phyloP scores from a whole-genome alignment of 208 protist genomes.

The Trypanosoma avium region DNA sequence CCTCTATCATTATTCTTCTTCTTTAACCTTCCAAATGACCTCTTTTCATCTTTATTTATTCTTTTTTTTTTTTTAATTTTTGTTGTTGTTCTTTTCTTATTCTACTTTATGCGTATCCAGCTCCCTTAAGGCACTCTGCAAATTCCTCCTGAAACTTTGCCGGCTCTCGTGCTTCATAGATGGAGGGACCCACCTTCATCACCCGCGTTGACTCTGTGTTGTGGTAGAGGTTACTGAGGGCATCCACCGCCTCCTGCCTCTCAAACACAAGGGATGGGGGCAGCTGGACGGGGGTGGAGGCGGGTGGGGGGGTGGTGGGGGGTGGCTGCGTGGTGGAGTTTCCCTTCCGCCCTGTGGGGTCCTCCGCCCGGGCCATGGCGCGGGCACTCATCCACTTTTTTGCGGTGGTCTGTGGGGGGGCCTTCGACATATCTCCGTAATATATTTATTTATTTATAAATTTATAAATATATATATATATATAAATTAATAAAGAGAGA shows the following conservation, averaged over 20 bases:
- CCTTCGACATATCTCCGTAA: slow-evolving; percentile 22
- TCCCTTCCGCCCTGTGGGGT: slow-evolving; percentile 14
- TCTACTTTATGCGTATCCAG: slow-evolving; percentile 2
- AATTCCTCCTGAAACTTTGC: slow-evolving; percentile 31
- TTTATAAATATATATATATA: background rate
- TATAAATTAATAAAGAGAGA: background rate
- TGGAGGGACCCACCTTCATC: slow-evolving; percentile 15
- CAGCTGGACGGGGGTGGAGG: slow-evolving; percentile 30
- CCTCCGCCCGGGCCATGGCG: slow-evolving; percentile 16
- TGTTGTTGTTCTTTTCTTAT: too few species aligned
- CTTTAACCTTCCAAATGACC: background rate
- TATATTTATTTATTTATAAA: background rate
- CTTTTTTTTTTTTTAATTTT: too few species aligned
- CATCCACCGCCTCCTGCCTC: slow-evolving; percentile 78
- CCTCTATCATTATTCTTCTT: too few species aligned
- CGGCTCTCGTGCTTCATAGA: slow-evolving; percentile 14
- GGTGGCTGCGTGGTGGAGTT: slow-evolving; percentile 14
- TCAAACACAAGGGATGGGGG: slow-evolving; percentile 63
- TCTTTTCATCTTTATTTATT: background rate
- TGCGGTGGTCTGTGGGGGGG: slow-evolving; percentile 11
- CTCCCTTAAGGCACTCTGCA: slow-evolving; percentile 20
- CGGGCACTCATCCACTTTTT: slow-evolving; percentile 37
- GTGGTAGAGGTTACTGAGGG: slow-evolving; percentile 82
- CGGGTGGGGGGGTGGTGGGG: slow-evolving; percentile 9
- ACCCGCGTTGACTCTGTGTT: slow-evolving; percentile 36